A percentile compares a stretch with the other conserved stretches of the same genome.
These are phyloP conservation scores for Kluyveromyces nonfermentans DNA, from an alignment of 805 yeast genomes.

Conservation along the genomic window DNA sequence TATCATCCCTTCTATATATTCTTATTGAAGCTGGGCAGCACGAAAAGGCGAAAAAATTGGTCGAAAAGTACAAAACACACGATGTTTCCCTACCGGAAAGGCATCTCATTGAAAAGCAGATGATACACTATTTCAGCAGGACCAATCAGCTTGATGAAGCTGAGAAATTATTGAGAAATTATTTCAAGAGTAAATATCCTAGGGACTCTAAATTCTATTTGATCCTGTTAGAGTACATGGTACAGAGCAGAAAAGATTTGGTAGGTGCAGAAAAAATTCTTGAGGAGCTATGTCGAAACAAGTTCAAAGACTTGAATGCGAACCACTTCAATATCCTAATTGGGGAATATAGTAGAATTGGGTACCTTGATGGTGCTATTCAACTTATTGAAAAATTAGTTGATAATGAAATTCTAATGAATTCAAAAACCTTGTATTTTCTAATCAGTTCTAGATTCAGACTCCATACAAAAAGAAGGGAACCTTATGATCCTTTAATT, in stretches of 20 bases:
- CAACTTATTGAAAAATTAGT: conserved; percentile 21
- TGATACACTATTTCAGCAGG: conserved; percentile 16
- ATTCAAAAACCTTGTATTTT: conserved; percentile 23
- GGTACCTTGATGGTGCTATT: conserved; percentile 22
- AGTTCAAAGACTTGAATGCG: conserved; percentile 10
- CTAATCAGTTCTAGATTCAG: conserved; percentile 27
- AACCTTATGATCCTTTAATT: conserved; percentile 23
- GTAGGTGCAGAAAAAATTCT: conserved; percentile 15
- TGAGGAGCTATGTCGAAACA: conserved; percentile 13
- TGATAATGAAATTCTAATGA: conserved; percentile 16
- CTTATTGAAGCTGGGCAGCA: conserved; percentile 16
- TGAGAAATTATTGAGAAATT: conserved; percentile 12
- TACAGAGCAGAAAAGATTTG: conserved; percentile 12
- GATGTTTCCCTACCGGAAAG: not conserved
- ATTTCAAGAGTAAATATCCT: conserved; percentile 7
- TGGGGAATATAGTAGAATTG: conserved; percentile 21
- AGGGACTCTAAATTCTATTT: conserved; percentile 19
- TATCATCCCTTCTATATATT: conserved; percentile 22
- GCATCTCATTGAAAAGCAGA: conserved; percentile 17
- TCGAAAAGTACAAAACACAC: conserved; percentile 11
- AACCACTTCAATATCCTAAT: conserved; percentile 27
- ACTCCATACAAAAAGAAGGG: conserved; percentile 19
- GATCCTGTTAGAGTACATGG: conserved; percentile 14
- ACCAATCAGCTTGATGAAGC: conserved; percentile 10
- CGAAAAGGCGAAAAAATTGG: conserved; percentile 14